Conservation (phyloP, 139 green algal species). For the Yamagishiella unicocca region DNA sequence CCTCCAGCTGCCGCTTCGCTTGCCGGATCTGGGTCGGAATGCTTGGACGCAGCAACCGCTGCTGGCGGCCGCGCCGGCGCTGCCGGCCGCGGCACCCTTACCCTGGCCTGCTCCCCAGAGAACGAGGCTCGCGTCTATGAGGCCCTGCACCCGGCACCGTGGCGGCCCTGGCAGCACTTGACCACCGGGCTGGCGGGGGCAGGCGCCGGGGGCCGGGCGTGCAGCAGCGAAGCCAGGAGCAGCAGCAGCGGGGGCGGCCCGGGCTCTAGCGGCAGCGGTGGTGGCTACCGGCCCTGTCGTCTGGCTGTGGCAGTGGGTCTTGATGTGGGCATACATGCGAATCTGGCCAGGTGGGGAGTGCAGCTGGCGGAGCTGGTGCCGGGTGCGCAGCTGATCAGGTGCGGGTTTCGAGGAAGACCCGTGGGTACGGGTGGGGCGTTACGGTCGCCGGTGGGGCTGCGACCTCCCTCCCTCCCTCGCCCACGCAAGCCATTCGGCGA, state of each 20-base stretch:
- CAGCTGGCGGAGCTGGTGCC: conserved; percentile 21
- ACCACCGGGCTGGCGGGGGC: background rate
- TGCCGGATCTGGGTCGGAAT: background rate
- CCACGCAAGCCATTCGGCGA: too few species aligned
- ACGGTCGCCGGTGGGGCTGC: too few species aligned
- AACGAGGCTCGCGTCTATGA: conserved; percentile 44
- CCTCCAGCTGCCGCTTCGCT: background rate
- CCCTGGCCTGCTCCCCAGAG: conserved; percentile 36
- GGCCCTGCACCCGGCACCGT: conserved; percentile 15
- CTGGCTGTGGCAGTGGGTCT: conserved; percentile 17
- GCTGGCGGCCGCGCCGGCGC: background rate
- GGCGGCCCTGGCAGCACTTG: conserved; percentile 17
- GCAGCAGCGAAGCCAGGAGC: background rate
- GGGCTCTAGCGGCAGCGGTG: background rate
- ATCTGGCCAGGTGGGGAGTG: conserved; percentile 1
- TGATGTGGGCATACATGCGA: background rate
- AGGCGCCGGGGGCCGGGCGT: too few species aligned
- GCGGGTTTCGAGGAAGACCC: too few species aligned
- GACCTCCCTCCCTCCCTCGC: too few species aligned
- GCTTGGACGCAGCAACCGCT: background rate
- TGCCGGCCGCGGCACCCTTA: background rate
- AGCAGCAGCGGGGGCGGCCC: background rate
- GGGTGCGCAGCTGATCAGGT: conserved; percentile 28
- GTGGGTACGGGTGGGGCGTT: too few species aligned
- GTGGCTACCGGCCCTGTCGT: background rate